These are phyloP conservation scores for Gentiana macrophylla DNA, from an alignment of 257 asterid genomes.

Conservation along the genomic window DNA sequence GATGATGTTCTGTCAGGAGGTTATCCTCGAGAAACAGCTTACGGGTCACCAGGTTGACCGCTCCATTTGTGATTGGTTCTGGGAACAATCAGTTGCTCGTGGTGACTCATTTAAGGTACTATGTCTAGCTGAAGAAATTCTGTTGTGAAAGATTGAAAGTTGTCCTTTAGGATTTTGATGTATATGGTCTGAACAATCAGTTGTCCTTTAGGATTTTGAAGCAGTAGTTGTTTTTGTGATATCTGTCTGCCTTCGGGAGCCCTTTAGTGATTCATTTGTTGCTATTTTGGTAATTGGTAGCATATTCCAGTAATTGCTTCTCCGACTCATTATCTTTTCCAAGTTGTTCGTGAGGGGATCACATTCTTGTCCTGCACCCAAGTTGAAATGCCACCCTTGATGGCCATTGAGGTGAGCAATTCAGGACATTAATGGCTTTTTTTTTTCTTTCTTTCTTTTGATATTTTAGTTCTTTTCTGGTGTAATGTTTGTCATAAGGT, in stretches of 20 bases:
- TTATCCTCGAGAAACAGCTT: conserved; percentile 90
- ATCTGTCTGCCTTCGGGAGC: neutral
- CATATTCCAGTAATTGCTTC: conserved; percentile 90
- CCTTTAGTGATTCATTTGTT: neutral
- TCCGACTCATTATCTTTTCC: conserved; percentile 94
- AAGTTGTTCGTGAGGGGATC: conserved; percentile 91
- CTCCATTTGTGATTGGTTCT: conserved; percentile 90
- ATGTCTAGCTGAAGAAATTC: neutral
- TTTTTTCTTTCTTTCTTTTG: neutral
- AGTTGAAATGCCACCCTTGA: conserved; percentile 96
- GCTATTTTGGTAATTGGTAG: conserved; percentile 23
- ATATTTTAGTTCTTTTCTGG: neutral
- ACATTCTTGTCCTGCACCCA: conserved; percentile 93
- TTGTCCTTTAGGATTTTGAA: too few species aligned
- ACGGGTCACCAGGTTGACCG: conserved; percentile 92
- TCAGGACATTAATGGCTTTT: neutral
- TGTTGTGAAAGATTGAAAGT: neutral
- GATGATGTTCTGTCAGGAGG: conserved; percentile 52
- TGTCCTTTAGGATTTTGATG: neutral
- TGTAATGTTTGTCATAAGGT: neutral
- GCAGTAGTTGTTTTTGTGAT: conserved; percentile 2
- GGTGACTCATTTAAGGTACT: conserved; percentile 90
- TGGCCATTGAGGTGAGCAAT: conserved; percentile 88
- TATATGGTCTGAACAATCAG: neutral
- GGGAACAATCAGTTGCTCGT: conserved; percentile 84